These are phyloP conservation scores for Fraxinus angustifolia DNA, from an alignment of 305 asterid species.

Conservation along the genomic window DNA sequence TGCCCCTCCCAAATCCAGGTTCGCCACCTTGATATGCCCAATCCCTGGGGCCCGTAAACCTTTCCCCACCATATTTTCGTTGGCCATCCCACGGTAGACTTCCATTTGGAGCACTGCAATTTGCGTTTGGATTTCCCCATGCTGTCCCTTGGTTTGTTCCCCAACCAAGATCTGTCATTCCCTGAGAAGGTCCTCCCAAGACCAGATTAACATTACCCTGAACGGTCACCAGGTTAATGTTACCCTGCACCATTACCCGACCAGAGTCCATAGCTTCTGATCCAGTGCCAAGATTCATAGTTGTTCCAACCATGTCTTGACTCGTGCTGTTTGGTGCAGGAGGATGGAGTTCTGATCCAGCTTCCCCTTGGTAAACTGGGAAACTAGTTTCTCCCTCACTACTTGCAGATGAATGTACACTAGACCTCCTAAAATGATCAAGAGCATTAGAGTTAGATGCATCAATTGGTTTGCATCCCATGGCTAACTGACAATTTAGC, in stretches of 20 bases:
- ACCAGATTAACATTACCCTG: slow-evolving; percentile 60
- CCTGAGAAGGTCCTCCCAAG: slow-evolving; percentile 59
- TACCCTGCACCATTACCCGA: slow-evolving; percentile 53
- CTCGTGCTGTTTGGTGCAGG: slow-evolving; percentile 28
- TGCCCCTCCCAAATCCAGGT: slow-evolving; percentile 54
- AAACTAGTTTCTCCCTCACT: slow-evolving; percentile 59
- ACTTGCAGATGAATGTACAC: slow-evolving; percentile 61
- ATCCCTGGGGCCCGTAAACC: slow-evolving; percentile 61
- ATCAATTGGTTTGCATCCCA: slow-evolving; percentile 39
- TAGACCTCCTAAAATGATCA: slow-evolving; percentile 41
- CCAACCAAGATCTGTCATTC: slow-evolving; percentile 44
- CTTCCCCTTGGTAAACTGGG: slow-evolving; percentile 37
- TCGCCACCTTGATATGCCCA: slow-evolving; percentile 54
- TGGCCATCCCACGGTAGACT: slow-evolving; percentile 62
- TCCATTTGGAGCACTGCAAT: slow-evolving; percentile 44
- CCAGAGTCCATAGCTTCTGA: slow-evolving; percentile 45
- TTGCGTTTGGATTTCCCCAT: slow-evolving; percentile 50
- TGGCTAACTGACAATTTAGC: slow-evolving; percentile 31
- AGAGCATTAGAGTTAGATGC: slow-evolving; percentile 32
- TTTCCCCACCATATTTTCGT: slow-evolving; percentile 60
- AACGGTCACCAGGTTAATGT: slow-evolving; percentile 55
- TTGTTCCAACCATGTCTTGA: slow-evolving; percentile 36
- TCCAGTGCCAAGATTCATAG: slow-evolving; percentile 25
- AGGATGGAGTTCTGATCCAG: slow-evolving; percentile 48
- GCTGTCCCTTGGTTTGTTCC: slow-evolving; percentile 35